A percentile compares a stretch with the other conserved stretches of the same genome.
Evolutionary conservation across 352 stramenopile species (phyloP).

Genomic region (Blastocystis hominis): DNA sequence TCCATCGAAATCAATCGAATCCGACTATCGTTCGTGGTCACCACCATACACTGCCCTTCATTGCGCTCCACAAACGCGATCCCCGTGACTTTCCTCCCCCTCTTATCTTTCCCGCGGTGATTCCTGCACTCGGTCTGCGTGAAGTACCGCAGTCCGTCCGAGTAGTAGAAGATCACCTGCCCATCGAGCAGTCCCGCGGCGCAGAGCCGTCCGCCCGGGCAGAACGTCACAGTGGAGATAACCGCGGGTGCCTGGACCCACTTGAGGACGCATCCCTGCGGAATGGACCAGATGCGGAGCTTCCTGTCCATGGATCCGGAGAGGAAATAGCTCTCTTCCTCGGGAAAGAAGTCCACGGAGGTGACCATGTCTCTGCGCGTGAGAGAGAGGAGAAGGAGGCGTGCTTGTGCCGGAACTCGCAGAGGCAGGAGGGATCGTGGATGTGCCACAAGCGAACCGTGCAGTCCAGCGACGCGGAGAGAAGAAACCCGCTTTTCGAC

Average conservation of each 20-base stretch:
- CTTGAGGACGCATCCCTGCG: constrained; percentile 64
- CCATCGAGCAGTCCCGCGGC: constrained; percentile 63
- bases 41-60: constrained; percentile 61
- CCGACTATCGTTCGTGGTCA: constrained; percentile 65
- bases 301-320: constrained; percentile 65
- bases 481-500: constrained; percentile 64
- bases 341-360: constrained; percentile 64
- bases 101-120: constrained; percentile 62
- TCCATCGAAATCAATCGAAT: constrained; percentile 64
- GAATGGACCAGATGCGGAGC: constrained; percentile 64
- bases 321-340: constrained; percentile 65
- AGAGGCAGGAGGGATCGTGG: constrained; percentile 62
- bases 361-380: constrained; percentile 62
- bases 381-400: neutral
- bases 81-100: constrained; percentile 64
- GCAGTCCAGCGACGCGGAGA: constrained; percentile 64
- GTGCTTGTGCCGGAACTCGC: constrained; percentile 63
- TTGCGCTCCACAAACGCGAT: constrained; percentile 63
- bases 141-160: constrained; percentile 64
- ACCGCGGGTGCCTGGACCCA: constrained; percentile 63
- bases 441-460: constrained; percentile 65
- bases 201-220: constrained; percentile 36
- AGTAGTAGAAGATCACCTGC: constrained; percentile 66
- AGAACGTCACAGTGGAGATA: constrained; percentile 58
- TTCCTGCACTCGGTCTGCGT: constrained; percentile 63